Percentiles rank a stretch among this genome's conserved stretches.
These are phyloP conservation scores for Uncinocarpus reesii DNA, from an alignment of 2,329 filamentous ascomycete species.

Conservation along the genomic window DNA sequence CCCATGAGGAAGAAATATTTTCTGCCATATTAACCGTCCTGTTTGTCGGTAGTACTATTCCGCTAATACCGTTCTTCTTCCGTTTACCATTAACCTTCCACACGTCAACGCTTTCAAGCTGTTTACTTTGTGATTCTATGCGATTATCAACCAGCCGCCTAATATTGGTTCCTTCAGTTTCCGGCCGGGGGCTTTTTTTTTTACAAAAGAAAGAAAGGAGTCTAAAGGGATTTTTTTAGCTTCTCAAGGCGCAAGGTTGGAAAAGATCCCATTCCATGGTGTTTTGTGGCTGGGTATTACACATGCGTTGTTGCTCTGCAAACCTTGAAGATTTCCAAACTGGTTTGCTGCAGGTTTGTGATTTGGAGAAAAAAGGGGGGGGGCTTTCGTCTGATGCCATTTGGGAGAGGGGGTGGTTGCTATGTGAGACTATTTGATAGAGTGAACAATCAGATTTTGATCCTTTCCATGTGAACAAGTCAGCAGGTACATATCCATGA, in stretches of 20 bases:
- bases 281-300: too few relatives aligned
- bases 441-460: background rate
- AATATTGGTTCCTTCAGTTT: conserved; percentile 19
- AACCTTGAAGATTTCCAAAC: too few relatives aligned
- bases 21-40: too few relatives aligned
- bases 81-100: conserved; percentile 8
- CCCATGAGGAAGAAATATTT: too few relatives aligned
- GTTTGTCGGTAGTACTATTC: too few relatives aligned
- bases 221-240: background rate
- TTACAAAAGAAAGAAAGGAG: background rate
- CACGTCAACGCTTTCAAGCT: background rate
- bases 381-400: background rate
- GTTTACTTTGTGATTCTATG: conserved; percentile 2
- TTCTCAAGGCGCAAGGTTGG: conserved; percentile 1
- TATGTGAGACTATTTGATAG: background rate
- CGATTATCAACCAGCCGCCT: conserved; percentile 6
- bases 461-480: conserved; percentile 2
- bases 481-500: background rate
- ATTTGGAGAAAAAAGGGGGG: too few relatives aligned
- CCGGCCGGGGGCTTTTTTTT: background rate
- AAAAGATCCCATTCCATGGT: background rate
- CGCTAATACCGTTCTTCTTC: conserved; percentile 12
- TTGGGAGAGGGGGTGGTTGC: background rate
- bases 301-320: too few relatives aligned
- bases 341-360: too few relatives aligned